phyloP scores from a whole-genome alignment of 2,329 filamentous ascomycete species.

The Didymosphaeria variabile region DNA sequence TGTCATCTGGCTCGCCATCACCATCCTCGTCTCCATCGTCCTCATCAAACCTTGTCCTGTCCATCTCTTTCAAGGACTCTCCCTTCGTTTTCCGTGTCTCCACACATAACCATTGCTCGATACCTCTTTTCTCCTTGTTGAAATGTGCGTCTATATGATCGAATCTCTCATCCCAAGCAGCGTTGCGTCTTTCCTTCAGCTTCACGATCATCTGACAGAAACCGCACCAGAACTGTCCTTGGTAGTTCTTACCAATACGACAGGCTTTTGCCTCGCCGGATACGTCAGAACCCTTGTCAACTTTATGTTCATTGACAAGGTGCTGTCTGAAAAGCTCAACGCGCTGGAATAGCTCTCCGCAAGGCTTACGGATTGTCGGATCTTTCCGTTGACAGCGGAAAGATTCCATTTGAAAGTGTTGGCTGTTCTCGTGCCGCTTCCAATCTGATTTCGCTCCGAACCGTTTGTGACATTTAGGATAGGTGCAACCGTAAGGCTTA shows the following conservation, averaged over 20 bases:
- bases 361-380: constrained; percentile 45
- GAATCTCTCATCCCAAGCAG: constrained; percentile 68
- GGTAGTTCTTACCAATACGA: constrained; percentile 71
- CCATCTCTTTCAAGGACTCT: constrained; percentile 30
- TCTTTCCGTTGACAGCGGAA: constrained; percentile 70
- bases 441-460: constrained; percentile 96
- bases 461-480: constrained; percentile 69
- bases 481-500: constrained; percentile 84
- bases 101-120: constrained; percentile 65
- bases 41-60: constrained; percentile 26
- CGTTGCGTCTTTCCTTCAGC: constrained; percentile 60
- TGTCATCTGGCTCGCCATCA: constrained; percentile 12
- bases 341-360: constrained; percentile 67
- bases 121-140: constrained; percentile 62
- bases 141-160: constrained; percentile 82
- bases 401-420: constrained; percentile 75
- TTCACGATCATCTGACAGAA: constrained; percentile 72
- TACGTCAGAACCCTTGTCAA: constrained; percentile 37
- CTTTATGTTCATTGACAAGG: constrained; percentile 61
- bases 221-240: constrained; percentile 83
- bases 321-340: constrained; percentile 70
- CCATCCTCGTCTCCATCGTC: constrained; percentile 28
- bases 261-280: constrained; percentile 61
- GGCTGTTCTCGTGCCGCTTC: constrained; percentile 87
- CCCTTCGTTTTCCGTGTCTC: constrained; percentile 50